These are phyloP conservation scores for Cryptosporidium bovis DNA, from an alignment of 169 alveolate genomes.

Conservation along the genomic window DNA sequence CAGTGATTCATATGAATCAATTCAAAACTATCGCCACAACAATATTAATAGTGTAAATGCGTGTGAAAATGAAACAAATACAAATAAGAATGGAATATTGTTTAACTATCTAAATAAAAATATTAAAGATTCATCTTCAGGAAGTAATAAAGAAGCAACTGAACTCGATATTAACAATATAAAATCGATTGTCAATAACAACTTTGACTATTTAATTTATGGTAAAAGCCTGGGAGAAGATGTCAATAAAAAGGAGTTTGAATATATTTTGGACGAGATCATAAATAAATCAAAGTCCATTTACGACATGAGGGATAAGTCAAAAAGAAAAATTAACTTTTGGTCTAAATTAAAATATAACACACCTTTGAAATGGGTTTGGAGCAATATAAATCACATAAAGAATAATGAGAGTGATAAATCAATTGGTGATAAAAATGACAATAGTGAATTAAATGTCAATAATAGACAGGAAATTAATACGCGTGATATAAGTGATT, in stretches of 20 bases:
- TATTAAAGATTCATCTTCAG: no score
- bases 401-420: neutral
- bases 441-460: no score
- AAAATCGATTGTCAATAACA: neutral
- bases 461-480: no score
- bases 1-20: neutral
- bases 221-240: neutral
- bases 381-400: neutral
- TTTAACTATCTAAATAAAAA: no score
- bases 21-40: neutral
- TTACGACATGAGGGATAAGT: neutral
- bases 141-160: neutral
- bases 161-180: neutral
- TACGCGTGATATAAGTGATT: neutral
- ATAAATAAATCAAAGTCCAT: neutral
- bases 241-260: neutral
- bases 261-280: neutral
- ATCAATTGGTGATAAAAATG: neutral
- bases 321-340: neutral
- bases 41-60: neutral
- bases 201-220: neutral
- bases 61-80: neutral
- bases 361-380: conserved; percentile 62
- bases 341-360: conserved; percentile 44
- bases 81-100: no score